phyloP scores from a whole-genome alignment of 371 early-diverging fungal species.

The Blastocladiella emersonii region DNA sequence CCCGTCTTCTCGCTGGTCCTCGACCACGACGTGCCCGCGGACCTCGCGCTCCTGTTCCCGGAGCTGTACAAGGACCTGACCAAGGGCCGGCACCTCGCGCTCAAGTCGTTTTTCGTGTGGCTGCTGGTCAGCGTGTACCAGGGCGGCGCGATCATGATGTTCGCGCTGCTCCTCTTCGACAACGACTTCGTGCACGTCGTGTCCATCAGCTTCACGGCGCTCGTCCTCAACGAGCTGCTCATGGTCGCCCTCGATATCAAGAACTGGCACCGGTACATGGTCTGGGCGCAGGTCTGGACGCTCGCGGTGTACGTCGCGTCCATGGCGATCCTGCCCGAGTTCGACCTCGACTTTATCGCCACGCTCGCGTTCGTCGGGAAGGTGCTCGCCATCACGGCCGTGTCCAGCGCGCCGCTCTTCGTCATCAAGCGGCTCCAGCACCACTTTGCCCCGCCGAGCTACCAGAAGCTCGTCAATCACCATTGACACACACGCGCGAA shows the following conservation, averaged over 20 bases:
- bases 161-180: conserved; percentile 86
- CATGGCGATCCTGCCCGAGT: conserved; percentile 78
- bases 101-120: conserved; percentile 91
- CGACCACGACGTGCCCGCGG: conserved; percentile 82
- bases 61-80: conserved; percentile 95
- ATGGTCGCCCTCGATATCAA: conserved; percentile 93
- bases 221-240: conserved; percentile 95
- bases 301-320: conserved; percentile 69
- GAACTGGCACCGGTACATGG: conserved; percentile 83
- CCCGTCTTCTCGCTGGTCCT: conserved; percentile 94
- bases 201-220: conserved; percentile 89
- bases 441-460: conserved; percentile 60
- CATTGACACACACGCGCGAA: too few species aligned
- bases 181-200: conserved; percentile 92
- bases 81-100: conserved; percentile 80
- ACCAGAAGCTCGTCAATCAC: conserved; percentile 36
- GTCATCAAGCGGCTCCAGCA: conserved; percentile 52
- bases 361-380: conserved; percentile 57
- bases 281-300: conserved; percentile 66
- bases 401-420: conserved; percentile 71
- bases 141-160: conserved; percentile 92
- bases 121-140: conserved; percentile 92
- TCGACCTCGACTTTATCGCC: conserved; percentile 27
- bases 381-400: conserved; percentile 71
- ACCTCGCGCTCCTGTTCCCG: conserved; percentile 85